Base-by-base conservation (phyloP, 176 grass and related monocot genomes). In the Puccinellia tenuiflora region DNA sequence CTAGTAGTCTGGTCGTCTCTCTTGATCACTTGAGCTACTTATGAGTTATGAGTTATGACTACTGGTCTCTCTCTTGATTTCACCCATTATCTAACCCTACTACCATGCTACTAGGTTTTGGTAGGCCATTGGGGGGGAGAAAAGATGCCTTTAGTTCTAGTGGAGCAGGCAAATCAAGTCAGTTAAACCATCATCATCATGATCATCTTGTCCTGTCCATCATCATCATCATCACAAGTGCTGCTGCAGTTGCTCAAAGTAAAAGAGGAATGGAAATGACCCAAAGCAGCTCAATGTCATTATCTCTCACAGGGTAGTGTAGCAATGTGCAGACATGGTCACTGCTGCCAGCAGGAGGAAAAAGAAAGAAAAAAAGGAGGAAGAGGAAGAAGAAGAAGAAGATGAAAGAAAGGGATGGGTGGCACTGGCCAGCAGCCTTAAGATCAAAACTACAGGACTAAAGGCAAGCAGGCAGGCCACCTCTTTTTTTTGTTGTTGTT, bases 271-370 rank as follows among this genome's bases (percentile, higher is more conserved):
- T 35, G 68, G 85, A 87, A 75, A 84, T 69, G 76, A 80, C 85
- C 82, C 85, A 87, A 80, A 84, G 68, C 80, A 90, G 80, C 80
- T 87, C 76, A 66, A 84, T 87, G 88, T 84, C 80, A 87, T 87
- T 80, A 83, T 90, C 84, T 83, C 80, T 83, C 60, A 47, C 60
- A 75, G 39, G 26, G 11, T 64, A 81, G 51, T 30, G 70, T 54
- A 46, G 84, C 84, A 84, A 86, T 50, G 70, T 79, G 83, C 84
- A 62, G 84, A 90, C 88, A 89, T 81, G 57, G 84, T 79, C 84
- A 79, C 80, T 87, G 88, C 77, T 85, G 77, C 84, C 43, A n/a
- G 33, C 64, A 29, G 62, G 57, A 80, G 59, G 63, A 86, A 57
- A 35, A n/a, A 24, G 51, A 31, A 79, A 38, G n/a, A 39, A 53